phyloP scores from a whole-genome alignment of 2,329 filamentous ascomycete genomes.

The Zasmidium cellare region DNA sequence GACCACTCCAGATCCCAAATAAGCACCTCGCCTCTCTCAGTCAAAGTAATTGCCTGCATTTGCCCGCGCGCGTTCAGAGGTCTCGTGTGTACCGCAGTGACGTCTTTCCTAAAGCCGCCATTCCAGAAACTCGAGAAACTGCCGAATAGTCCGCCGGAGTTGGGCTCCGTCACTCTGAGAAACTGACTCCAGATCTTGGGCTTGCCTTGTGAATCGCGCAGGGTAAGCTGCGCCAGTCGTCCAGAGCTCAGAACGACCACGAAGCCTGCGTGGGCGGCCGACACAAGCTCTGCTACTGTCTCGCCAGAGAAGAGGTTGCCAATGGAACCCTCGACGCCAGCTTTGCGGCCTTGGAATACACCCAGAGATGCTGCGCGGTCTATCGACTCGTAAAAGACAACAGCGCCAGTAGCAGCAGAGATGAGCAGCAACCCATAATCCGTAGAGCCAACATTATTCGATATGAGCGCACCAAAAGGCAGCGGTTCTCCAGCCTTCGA shows the following conservation, averaged over 20 bases:
- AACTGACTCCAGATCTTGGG: conserved; percentile 77
- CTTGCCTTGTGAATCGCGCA: conserved; percentile 84
- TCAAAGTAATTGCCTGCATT: conserved; percentile 78
- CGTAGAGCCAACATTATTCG: conserved; percentile 71
- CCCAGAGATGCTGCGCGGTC: conserved; percentile 83
- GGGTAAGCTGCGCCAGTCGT: conserved; percentile 78
- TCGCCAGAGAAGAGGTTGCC: conserved; percentile 76
- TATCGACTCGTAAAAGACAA: conserved; percentile 95
- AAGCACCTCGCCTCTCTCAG: conserved; percentile 74
- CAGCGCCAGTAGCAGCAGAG: conserved; percentile 77
- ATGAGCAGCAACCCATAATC: conserved; percentile 86
- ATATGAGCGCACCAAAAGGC: conserved; percentile 80
- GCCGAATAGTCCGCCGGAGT: conserved; percentile 70
- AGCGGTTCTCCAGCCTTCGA: conserved; percentile 69
- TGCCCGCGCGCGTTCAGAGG: conserved; percentile 73
- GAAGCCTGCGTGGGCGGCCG: conserved; percentile 84
- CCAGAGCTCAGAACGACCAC: conserved; percentile 83
- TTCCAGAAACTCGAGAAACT: conserved; percentile 77
- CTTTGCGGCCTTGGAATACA: conserved; percentile 77
- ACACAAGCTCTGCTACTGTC: conserved; percentile 72
- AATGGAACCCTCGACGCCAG: conserved; percentile 74
- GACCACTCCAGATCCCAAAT: conserved; percentile 88
- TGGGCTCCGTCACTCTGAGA: conserved; percentile 62
- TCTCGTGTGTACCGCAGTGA: conserved; percentile 77
- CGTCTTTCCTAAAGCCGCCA: conserved; percentile 68